Percentiles rank a stretch among this genome's conserved stretches.
Conservation (phyloP, 2,329 filamentous ascomycete species). For the Exophiala aquamarina region DNA sequence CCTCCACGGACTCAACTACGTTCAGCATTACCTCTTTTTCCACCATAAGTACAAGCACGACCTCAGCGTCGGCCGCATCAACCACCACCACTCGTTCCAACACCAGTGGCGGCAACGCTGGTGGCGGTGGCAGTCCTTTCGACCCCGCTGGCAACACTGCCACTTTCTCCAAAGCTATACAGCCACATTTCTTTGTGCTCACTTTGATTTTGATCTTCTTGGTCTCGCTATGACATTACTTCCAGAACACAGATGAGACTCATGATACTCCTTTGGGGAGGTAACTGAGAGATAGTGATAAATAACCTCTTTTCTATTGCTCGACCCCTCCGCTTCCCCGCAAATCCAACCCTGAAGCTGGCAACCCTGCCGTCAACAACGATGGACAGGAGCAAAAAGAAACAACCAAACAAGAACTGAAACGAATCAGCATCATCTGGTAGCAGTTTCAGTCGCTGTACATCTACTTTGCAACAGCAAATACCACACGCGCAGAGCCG, state of each 20-base stretch:
- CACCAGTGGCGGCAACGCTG: constrained; percentile 5
- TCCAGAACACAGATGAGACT: not conserved
- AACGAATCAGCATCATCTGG: too few species aligned
- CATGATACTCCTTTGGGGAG: too few species aligned
- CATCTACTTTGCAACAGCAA: too few species aligned
- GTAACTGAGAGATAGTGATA: too few species aligned
- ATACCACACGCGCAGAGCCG: too few species aligned
- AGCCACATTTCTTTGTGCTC: not conserved
- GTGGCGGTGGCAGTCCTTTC: constrained; percentile 62
- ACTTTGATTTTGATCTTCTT: not conserved
- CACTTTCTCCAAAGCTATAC: not conserved
- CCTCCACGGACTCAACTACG: constrained; percentile 23
- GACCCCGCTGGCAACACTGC: constrained; percentile 1
- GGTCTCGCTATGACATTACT: not conserved
- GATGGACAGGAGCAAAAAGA: too few species aligned
- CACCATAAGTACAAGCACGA: constrained; percentile 63
- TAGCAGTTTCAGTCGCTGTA: too few species aligned
- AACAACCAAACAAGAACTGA: too few species aligned
- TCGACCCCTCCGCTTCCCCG: too few species aligned
- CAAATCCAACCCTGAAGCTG: too few species aligned
- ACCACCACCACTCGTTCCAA: not conserved
- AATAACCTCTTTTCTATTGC: too few species aligned
- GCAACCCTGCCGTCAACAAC: too few species aligned
- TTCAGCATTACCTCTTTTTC: constrained; percentile 62
- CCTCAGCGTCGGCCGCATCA: constrained; percentile 71